Percentiles rank a stretch among this genome's conserved stretches.
phyloP scores from a whole-genome alignment of 768 basidiomycete genomes.

The Phallus indusiatus region DNA sequence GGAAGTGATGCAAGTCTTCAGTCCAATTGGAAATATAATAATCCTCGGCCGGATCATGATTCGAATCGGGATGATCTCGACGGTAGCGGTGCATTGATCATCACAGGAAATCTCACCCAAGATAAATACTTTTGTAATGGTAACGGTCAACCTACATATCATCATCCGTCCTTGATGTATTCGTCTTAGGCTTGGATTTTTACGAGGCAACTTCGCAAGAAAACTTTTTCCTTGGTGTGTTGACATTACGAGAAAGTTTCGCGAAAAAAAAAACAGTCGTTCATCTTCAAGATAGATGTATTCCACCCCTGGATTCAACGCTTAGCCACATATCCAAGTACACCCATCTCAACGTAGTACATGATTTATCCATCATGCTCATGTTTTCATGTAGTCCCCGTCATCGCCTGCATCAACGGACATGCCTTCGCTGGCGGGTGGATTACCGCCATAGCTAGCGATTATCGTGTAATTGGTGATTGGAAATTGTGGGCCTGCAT shows the following conservation, averaged over 20 bases:
- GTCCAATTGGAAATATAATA: background rate
- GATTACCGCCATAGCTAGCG: constrained; percentile 30
- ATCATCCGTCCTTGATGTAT: background rate
- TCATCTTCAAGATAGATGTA: background rate
- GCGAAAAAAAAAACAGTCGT: no score
- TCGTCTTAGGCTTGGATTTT: constrained; percentile 3
- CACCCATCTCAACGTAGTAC: background rate
- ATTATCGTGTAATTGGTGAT: constrained; percentile 21
- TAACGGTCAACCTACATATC: background rate
- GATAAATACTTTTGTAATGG: constrained; percentile 16
- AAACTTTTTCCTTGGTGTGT: background rate
- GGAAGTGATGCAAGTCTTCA: background rate
- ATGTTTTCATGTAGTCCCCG: constrained; percentile 8
- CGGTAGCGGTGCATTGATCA: constrained; percentile 11
- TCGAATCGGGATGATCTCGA: background rate
- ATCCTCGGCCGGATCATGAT: background rate
- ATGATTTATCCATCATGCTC: background rate
- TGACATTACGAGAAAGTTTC: background rate
- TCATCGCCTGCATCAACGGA: constrained; percentile 19
- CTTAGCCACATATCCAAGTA: background rate
- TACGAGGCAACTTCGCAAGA: constrained; percentile 10
- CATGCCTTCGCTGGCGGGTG: constrained; percentile 35
- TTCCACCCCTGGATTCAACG: background rate
- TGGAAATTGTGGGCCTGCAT: constrained; percentile 29
- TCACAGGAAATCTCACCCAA: constrained; percentile 12